Evolutionary conservation across 2,329 filamentous ascomycete species (phyloP).

Genomic region (Calycina marina): DNA sequence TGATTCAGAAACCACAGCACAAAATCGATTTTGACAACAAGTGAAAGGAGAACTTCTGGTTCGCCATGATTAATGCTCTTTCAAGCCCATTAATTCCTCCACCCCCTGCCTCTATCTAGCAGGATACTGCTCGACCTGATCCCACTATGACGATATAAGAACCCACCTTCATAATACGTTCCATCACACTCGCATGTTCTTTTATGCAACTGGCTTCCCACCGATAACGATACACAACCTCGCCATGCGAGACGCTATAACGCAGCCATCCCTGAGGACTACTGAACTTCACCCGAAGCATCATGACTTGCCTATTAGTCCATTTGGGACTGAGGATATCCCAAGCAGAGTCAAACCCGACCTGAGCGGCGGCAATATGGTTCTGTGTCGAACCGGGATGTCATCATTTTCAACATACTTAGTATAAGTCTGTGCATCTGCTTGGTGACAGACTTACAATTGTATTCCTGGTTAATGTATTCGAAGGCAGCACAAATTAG

Average conservation of each 20-base stretch:
- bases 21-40: no score
- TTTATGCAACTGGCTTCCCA: constrained; percentile 8
- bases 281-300: constrained; percentile 3
- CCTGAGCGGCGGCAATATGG: constrained; percentile 6
- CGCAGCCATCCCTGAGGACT: constrained; percentile 5
- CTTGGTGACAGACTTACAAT: constrained; percentile 2
- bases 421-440: no score
- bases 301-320: constrained; percentile 1
- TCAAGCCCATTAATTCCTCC: no score
- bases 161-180: background rate
- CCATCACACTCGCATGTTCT: constrained; percentile 6
- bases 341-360: constrained; percentile 7
- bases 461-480: constrained; percentile 6
- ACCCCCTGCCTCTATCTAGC: background rate
- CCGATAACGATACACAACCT: constrained; percentile 7
- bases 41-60: no score
- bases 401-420: background rate
- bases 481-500: constrained; percentile 6
- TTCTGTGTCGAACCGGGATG: constrained; percentile 1
- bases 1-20: no score
- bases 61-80: no score
- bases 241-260: constrained; percentile 3
- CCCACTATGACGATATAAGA: constrained; percentile 4
- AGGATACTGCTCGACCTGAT: constrained; percentile 7
- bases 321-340: constrained; percentile 5